Evolutionary conservation across 179 eudicot genomes (phyloP).

Genomic region (Spinacia oleracea): DNA sequence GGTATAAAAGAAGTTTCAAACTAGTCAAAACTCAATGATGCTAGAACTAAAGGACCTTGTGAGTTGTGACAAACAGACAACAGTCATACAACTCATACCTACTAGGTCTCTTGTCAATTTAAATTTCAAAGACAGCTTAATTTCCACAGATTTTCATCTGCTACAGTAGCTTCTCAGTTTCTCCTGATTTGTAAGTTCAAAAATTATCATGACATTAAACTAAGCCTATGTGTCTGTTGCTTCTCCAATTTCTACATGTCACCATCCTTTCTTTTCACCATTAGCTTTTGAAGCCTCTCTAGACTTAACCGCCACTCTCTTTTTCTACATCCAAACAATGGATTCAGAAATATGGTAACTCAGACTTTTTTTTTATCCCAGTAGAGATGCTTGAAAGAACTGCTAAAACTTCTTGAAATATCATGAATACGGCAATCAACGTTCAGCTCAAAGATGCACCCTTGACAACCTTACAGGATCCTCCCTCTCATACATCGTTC

Average conservation of each 20-base stretch:
- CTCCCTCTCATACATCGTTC: neutral
- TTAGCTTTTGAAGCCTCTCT: neutral
- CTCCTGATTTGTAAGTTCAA: neutral
- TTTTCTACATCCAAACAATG: neutral
- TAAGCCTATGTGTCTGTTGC: neutral
- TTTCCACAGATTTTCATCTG: neutral
- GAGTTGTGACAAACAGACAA: too few relatives aligned
- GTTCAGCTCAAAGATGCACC: conserved; percentile 6
- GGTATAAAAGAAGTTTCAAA: neutral
- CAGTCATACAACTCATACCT: too few relatives aligned
- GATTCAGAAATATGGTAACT: neutral
- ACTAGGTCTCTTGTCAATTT: neutral
- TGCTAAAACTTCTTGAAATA: neutral
- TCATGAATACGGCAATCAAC: neutral
- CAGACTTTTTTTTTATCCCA: neutral
- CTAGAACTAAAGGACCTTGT: neutral
- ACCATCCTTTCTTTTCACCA: neutral
- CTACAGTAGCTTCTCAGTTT: neutral
- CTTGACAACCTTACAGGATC: neutral
- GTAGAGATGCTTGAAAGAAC: neutral
- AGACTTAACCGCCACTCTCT: neutral
- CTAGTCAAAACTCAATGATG: neutral
- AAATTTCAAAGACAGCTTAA: neutral
- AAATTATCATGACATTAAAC: neutral
- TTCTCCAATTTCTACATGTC: neutral